Evolutionary conservation across 2,329 filamentous ascomycete species (phyloP), one percentile per base, ranked within the genome.

Genomic region (Fusarium camptoceras): DNA sequence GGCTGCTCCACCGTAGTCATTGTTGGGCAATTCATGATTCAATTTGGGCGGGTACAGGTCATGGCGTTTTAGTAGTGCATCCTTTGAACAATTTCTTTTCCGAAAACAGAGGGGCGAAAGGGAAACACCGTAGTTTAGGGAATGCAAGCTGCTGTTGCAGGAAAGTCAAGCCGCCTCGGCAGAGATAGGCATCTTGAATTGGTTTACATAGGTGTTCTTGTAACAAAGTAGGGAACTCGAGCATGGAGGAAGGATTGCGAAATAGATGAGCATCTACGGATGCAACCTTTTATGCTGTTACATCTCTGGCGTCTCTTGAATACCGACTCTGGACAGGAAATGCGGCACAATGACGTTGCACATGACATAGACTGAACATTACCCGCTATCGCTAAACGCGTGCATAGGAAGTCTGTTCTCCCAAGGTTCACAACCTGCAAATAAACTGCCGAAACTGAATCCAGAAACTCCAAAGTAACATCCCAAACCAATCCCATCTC

Each of bases 61-160:
- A 75, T 34, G 75, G 74, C 73, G 70, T 76, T 75, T 51, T 63
- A 74, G 57, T 70, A 74, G 66, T 67, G 72, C 66, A 68, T 68
- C 53, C 58, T 71, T 54, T 39, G 39, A 61, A 63, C 55, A 53
- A 41, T 49, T 65, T 53, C 48, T 46, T 49, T 66, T 53, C 48
- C 31, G 28, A 64, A 50, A 63, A 58, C 24, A 56, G 34, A 59
- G 49, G 55, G 41, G 37, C 41, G 44, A 70, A 48, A 30, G 31
- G 48, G 37, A 56, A 70, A 56, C 31, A 31, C 54, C 25, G 15
- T 28, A 27, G 47, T 22, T 37, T 24, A 22, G 30, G 20, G 18
- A 59, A 30, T 41, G 43, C 48, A 25, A 41, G 24, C 46, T 41
- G 31, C 41, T 53, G 31, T 34, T 53, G 42, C 31, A 60, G 37